Conservation (phyloP, 257 asterid species). For the Capsicum pubescens region DNA sequence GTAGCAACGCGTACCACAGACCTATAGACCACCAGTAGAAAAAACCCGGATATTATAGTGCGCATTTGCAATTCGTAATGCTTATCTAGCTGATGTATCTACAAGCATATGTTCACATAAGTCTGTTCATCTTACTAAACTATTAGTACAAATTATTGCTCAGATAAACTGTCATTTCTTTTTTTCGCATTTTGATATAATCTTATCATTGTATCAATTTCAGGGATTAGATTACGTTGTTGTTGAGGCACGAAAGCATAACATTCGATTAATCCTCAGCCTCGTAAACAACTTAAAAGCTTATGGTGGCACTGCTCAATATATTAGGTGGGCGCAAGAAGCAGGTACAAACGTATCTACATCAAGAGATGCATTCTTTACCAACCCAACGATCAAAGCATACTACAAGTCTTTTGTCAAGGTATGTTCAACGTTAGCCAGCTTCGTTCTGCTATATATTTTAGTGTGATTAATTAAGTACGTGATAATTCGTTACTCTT, state of each 20-base stretch:
- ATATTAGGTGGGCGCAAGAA: slow-evolving; percentile 60
- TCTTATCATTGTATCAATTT: slow-evolving; percentile 16
- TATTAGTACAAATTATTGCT: not conserved
- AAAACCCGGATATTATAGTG: not conserved
- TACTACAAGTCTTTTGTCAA: slow-evolving; percentile 55
- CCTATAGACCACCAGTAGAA: not conserved
- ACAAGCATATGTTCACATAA: not conserved
- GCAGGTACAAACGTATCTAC: slow-evolving; percentile 48
- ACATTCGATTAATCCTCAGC: slow-evolving; percentile 55
- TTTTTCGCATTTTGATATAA: not conserved
- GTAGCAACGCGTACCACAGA: not conserved
- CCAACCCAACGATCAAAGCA: slow-evolving; percentile 41
- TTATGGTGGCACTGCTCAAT: slow-evolving; percentile 65
- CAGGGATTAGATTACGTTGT: slow-evolving; percentile 65
- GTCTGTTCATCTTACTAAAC: not conserved
- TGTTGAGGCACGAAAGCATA: slow-evolving; percentile 57
- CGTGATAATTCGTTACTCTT: not conserved
- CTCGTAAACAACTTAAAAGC: slow-evolving; percentile 62
- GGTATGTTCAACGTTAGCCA: slow-evolving; percentile 35
- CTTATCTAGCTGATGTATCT: not conserved
- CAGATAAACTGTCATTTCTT: not conserved
- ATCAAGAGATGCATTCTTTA: slow-evolving; percentile 54
- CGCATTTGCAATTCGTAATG: not conserved
- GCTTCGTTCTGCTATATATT: not conserved
- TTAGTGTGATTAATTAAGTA: not conserved